Conservation (phyloP, 2,329 filamentous ascomycete genomes). For the Cladosporium austrohemisphaericum region DNA sequence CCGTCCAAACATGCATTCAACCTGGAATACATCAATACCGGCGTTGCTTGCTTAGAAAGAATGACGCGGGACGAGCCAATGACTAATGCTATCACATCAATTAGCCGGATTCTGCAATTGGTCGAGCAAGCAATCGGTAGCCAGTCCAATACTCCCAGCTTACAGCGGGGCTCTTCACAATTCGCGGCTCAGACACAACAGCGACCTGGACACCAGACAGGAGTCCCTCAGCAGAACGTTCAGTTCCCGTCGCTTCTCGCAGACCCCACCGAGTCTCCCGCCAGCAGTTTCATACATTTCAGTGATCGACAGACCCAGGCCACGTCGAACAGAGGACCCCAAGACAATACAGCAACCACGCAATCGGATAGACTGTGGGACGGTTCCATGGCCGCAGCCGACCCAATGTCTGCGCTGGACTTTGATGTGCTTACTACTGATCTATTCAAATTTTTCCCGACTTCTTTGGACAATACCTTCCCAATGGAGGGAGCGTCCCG, state of each 20-base stretch:
- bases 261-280: no score
- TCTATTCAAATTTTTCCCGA: slow-evolving; percentile 36
- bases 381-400: slow-evolving; percentile 6
- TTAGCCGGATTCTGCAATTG: slow-evolving; percentile 21
- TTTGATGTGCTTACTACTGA: slow-evolving; percentile 32
- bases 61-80: slow-evolving; percentile 25
- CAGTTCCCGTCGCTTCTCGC: slow-evolving; percentile 1
- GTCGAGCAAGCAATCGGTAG: slow-evolving; percentile 27
- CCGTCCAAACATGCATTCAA: slow-evolving; percentile 31
- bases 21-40: slow-evolving; percentile 30
- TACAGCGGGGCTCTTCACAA: no score
- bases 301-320: no score
- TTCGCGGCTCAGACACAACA: no score
- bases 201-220: no score
- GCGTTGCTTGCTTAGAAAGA: slow-evolving; percentile 23
- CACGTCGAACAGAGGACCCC: no score
- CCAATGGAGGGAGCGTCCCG: no score
- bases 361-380: no score
- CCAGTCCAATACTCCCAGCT: no score
- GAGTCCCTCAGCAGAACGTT: not conserved
- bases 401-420: slow-evolving; percentile 19
- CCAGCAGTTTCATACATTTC: no score
- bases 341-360: no score
- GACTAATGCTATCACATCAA: slow-evolving; percentile 20
- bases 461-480: no score